Percentiles rank a stretch among this genome's conserved stretches.
Evolutionary conservation across 306 rosid genomes (phyloP).

Genomic region (Nissolia schottii): DNA sequence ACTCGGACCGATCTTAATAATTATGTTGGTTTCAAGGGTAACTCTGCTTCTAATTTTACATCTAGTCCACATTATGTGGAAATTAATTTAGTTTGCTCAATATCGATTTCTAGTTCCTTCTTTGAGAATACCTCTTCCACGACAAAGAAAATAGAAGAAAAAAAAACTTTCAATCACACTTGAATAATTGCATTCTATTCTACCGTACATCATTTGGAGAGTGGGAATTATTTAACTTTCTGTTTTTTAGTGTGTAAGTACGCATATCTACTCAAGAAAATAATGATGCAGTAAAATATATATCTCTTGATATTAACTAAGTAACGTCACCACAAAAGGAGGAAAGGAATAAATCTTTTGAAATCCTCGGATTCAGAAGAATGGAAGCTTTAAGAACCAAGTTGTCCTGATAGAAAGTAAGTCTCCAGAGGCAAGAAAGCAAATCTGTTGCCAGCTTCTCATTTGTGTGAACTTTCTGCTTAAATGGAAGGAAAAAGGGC

Average conservation of each 20-base stretch:
- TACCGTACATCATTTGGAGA: not conserved
- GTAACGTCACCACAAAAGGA: slow-evolving; percentile 17
- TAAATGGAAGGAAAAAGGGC: slow-evolving; percentile 16
- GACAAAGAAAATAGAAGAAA: not conserved
- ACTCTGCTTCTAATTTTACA: not conserved
- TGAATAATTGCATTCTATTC: too few species aligned
- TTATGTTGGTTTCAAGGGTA: not conserved
- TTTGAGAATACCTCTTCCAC: not conserved
- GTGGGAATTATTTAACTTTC: too few species aligned
- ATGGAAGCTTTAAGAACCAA: slow-evolving; percentile 42
- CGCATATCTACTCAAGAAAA: not conserved
- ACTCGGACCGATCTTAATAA: too few species aligned
- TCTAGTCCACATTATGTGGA: not conserved
- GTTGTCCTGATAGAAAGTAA: slow-evolving; percentile 39
- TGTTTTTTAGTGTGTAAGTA: too few species aligned
- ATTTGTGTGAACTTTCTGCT: slow-evolving; percentile 31
- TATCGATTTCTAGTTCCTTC: not conserved
- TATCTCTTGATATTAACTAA: not conserved
- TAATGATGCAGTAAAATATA: not conserved
- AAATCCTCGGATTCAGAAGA: slow-evolving; percentile 13
- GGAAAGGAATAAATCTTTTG: slow-evolving; percentile 52
- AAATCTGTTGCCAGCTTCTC: slow-evolving; percentile 16
- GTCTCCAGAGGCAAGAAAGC: slow-evolving; percentile 21
- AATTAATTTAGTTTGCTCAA: not conserved
- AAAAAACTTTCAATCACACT: not conserved